Base-by-base conservation (phyloP, 225 moss, liverwort and hornwort genomes). In the Takakia lepidozioides region DNA sequence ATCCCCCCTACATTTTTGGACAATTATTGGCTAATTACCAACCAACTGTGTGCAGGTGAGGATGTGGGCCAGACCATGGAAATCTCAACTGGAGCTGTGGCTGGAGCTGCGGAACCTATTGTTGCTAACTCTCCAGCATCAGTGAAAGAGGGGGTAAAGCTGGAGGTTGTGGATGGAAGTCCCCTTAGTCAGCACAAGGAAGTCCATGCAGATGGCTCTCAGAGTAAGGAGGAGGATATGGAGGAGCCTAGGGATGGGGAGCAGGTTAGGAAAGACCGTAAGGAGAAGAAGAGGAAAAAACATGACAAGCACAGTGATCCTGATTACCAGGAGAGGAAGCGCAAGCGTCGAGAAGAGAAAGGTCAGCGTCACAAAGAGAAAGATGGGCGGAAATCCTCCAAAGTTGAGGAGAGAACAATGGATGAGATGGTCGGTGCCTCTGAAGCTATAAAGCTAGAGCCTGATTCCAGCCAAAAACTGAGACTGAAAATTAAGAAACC, bases 331-430 rank as follows among this genome's bases (percentile, higher is more conserved):
- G 88, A 88, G 61, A 80, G 72, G 64, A 86, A 93, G 48, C 69
- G 85, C 28, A 86, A 81, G 60, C 83, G 83, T 64, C 88, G 80
- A 57, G 80, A 85, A 51, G 85, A 86, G 51, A 83, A 78, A 63
- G 81, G 81, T 56, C 76, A 61, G 46, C 74, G 77, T n/a, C 83
- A 76, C 51, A 64, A 87, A 56, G 84, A 86, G 51, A 64, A 87
- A 56, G 84, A 86, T 48, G 74, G 78, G 22, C 67, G 66, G 4
- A 92, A 82, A 55, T 60, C 73, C 43, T 67, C 56, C 21, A 91
- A 84, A 73, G 76, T 78, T 8, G 87, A 82, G 38, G 75, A 70
- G 47, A 52, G 25, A 29, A 59, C 49, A 35, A 57, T 66, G 55
- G 73, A 76, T 48, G 65, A 71, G 9, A 16, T 38, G 29, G 52